Evolutionary conservation across 495 filamentous ascomycete genomes (phyloP), one percentile per base, ranked within the genome.

Genomic region (Talaromyces ruber): DNA sequence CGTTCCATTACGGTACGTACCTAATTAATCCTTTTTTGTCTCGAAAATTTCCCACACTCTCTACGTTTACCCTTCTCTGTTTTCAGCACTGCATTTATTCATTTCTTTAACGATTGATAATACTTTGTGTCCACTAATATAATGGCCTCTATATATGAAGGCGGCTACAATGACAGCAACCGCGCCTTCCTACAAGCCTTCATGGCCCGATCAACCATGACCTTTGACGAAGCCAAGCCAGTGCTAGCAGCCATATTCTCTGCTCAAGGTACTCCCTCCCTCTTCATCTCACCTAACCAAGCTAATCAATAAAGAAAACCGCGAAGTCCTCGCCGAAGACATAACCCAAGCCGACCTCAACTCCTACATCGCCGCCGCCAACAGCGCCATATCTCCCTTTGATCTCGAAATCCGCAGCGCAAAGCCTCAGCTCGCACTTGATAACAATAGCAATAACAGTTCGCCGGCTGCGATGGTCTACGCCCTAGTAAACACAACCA

Each of bases 131-230:
- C 28, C 9, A 11, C 5, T 54, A 28, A 14, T 28, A 26, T 6
- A 9, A 66, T 28, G 52, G 60, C 62, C 37, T 60, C 28, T 18
- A 66, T 68, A 51, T 71, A 65, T 14, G 66, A 66, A n/a, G 52
- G 39, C 18, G 67, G 63, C 57, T 83, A 82, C 66, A 75, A 85
- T 70, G 83, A 97, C 68, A 79, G 80, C 66, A 90, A 97, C 71
- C 89, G 91, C 52, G 92, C 93, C n/a, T 96, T 98, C 68, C 76
- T 97, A 1, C 94, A 98, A 77, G 90, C 88, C 63, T 89, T 98
- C 68, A 83, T 97, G 70, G 85, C 88, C 3, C 85, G 86, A 18
- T 86, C 87, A 7, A 82, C 84, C 24, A 76, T 97, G 71, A 96
- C 89, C 6, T 86, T 90, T 64, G 73, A 81, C 32, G 86, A 95